Conservation (phyloP, 164 flowering plant species). For the Liquidambar formosana region DNA sequence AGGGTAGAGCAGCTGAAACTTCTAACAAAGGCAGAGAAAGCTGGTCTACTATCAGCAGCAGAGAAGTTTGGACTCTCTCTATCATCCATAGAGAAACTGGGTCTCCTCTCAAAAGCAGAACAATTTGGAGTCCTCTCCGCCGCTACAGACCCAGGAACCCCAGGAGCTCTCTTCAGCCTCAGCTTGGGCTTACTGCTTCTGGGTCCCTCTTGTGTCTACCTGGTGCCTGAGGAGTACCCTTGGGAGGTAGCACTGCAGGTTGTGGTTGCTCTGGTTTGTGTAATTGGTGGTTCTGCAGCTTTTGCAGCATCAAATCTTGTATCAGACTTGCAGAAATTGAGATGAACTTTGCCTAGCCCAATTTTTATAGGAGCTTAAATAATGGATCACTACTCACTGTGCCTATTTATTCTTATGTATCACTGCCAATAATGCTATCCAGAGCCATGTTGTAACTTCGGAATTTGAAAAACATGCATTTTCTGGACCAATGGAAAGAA, state of each 20-base stretch:
- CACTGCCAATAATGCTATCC: not conserved
- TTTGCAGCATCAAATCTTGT: slow-evolving; percentile 91
- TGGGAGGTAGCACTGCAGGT: slow-evolving; percentile 73
- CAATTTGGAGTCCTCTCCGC: slow-evolving; percentile 85
- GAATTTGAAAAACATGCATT: too few relatives aligned
- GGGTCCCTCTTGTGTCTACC: slow-evolving; percentile 69
- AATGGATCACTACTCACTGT: too few relatives aligned
- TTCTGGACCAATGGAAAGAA: too few relatives aligned
- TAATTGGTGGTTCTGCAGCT: slow-evolving; percentile 84
- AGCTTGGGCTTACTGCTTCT: slow-evolving; percentile 62
- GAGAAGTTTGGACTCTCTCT: slow-evolving; percentile 82
- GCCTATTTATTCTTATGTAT: not conserved
- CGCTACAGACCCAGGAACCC: slow-evolving; percentile 82
- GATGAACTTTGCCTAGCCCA: slow-evolving; percentile 17
- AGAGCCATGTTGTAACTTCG: too few relatives aligned
- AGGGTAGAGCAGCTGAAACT: slow-evolving; percentile 89
- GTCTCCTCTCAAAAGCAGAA: slow-evolving; percentile 84
- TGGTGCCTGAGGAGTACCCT: slow-evolving; percentile 78
- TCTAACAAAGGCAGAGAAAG: slow-evolving; percentile 90
- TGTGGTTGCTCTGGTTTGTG: slow-evolving; percentile 53
- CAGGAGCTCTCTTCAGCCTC: slow-evolving; percentile 49
- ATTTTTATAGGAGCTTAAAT: too few relatives aligned
- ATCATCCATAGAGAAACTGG: slow-evolving; percentile 81
- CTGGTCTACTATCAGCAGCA: slow-evolving; percentile 83
- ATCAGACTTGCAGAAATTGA: slow-evolving; percentile 76